These are phyloP conservation scores for Pilaira anomala DNA, from an alignment of 192 early-diverging fungal species.

Conservation along the genomic window DNA sequence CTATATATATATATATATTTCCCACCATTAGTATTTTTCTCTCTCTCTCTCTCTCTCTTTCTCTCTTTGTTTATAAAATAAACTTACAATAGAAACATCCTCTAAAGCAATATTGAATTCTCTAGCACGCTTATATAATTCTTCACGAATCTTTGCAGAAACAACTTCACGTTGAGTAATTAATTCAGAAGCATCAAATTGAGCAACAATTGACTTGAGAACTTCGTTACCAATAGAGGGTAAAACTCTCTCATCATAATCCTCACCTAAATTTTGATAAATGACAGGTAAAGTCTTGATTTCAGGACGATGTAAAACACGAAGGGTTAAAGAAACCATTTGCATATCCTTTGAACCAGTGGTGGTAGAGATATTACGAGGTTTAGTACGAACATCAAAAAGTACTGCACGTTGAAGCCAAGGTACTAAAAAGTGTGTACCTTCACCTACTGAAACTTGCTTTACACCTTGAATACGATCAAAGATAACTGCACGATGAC, in stretches of 20 bases:
- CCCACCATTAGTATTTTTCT: neutral
- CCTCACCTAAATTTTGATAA: constrained; percentile 88
- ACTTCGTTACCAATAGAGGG: constrained; percentile 99
- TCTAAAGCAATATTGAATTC: constrained; percentile 98
- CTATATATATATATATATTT: constrained; percentile 37
- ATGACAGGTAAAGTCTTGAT: constrained; percentile 70
- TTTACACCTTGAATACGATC: constrained; percentile 92
- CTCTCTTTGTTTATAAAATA: neutral
- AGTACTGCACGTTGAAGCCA: constrained; percentile 89
- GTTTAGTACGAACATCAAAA: constrained; percentile 92
- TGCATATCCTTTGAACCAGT: constrained; percentile 99
- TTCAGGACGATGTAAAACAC: constrained; percentile 88
- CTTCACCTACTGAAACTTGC: constrained; percentile 75
- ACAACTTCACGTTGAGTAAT: constrained; percentile 98
- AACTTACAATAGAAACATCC: constrained; percentile 93
- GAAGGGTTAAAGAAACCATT: constrained; percentile 91
- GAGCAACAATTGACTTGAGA: constrained; percentile 97
- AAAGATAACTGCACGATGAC: constrained; percentile 95
- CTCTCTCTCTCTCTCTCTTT: neutral
- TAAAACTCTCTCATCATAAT: constrained; percentile 97
- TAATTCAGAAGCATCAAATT: constrained; percentile 96
- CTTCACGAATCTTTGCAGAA: constrained; percentile 88
- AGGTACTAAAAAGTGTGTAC: constrained; percentile 97
- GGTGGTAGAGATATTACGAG: constrained; percentile 96
- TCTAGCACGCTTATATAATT: constrained; percentile 84